phyloP scores from a whole-genome alignment of 2,329 filamentous ascomycete genomes.

The Arthrobotrys musiformis region DNA sequence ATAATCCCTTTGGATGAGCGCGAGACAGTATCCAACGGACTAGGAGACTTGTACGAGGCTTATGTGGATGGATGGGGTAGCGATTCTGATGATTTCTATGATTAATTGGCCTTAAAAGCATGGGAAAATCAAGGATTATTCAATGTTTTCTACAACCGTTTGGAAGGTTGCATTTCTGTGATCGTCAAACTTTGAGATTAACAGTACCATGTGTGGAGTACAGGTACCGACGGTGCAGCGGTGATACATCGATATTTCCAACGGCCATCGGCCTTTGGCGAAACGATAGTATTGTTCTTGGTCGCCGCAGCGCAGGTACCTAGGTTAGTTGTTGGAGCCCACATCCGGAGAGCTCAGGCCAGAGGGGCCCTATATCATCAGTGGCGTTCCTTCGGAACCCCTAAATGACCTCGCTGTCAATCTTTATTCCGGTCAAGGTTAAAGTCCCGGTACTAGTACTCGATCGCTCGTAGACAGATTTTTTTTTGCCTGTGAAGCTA shows the following conservation, averaged over 20 bases:
- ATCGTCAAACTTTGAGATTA: slow-evolving; percentile 8
- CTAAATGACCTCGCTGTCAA: background rate
- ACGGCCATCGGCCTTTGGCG: background rate
- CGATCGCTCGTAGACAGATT: background rate
- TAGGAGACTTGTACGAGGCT: slow-evolving; percentile 84
- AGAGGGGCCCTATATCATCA: slow-evolving; percentile 2
- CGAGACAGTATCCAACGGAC: slow-evolving; percentile 81
- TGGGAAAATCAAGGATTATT: background rate
- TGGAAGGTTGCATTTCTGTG: slow-evolving; percentile 26
- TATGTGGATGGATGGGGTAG: slow-evolving; percentile 90
- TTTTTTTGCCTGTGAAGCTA: slow-evolving; percentile 5
- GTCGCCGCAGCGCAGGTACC: too few species aligned
- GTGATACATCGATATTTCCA: background rate
- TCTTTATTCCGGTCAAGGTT: background rate
- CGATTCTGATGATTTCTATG: slow-evolving; percentile 77
- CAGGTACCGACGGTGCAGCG: slow-evolving; percentile 1
- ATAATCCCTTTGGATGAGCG: slow-evolving; percentile 79
- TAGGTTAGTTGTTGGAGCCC: too few species aligned
- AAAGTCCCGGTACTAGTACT: slow-evolving; percentile 5
- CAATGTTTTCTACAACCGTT: background rate
- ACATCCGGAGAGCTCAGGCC: background rate
- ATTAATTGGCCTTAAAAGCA: slow-evolving; percentile 62
- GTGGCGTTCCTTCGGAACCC: background rate
- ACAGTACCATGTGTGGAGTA: slow-evolving; percentile 3
- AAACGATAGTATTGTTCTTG: background rate